A percentile compares a stretch with the other conserved stretches of the same genome.
phyloP scores from a whole-genome alignment of 2,329 filamentous ascomycete genomes.

The Amauroascus verrucosus region DNA sequence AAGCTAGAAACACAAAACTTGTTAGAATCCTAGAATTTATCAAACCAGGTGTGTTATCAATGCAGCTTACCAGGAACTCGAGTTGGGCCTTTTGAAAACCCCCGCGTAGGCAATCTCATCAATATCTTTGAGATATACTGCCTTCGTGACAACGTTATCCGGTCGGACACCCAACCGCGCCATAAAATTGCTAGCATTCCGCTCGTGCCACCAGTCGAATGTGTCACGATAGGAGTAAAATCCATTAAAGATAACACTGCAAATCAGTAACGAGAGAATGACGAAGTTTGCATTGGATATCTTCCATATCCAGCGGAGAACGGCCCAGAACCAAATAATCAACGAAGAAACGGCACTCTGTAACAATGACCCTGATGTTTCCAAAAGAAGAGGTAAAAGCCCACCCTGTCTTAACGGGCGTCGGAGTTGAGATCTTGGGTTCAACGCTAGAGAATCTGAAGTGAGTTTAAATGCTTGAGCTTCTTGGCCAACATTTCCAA shows the following conservation, averaged over 20 bases:
- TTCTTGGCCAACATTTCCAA: constrained; percentile 40
- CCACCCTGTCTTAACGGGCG: constrained; percentile 50
- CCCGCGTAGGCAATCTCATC: constrained; percentile 46
- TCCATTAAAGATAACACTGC: constrained; percentile 63
- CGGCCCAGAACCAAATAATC: constrained; percentile 65
- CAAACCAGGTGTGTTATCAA: no score
- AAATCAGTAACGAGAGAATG: constrained; percentile 56
- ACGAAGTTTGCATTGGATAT: constrained; percentile 63
- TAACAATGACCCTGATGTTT: constrained; percentile 60
- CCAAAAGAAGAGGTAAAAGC: constrained; percentile 59
- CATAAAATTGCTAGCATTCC: constrained; percentile 73
- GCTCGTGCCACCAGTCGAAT: constrained; percentile 75
- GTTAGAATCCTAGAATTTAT: not conserved
- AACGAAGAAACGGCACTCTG: constrained; percentile 66
- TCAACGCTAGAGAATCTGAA: constrained; percentile 25
- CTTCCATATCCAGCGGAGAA: constrained; percentile 54
- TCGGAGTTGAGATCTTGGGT: constrained; percentile 32
- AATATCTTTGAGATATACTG: constrained; percentile 73
- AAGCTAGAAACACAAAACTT: constrained; percentile 20
- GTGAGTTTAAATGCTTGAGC: constrained; percentile 33
- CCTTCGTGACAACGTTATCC: constrained; percentile 69
- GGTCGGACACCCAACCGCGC: constrained; percentile 66
- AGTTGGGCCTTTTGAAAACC: constrained; percentile 21
- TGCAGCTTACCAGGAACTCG: constrained; percentile 27
- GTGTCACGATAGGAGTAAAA: constrained; percentile 64